Base-by-base conservation (phyloP, 805 yeast genomes). In the Dipodascus geniculatus region DNA sequence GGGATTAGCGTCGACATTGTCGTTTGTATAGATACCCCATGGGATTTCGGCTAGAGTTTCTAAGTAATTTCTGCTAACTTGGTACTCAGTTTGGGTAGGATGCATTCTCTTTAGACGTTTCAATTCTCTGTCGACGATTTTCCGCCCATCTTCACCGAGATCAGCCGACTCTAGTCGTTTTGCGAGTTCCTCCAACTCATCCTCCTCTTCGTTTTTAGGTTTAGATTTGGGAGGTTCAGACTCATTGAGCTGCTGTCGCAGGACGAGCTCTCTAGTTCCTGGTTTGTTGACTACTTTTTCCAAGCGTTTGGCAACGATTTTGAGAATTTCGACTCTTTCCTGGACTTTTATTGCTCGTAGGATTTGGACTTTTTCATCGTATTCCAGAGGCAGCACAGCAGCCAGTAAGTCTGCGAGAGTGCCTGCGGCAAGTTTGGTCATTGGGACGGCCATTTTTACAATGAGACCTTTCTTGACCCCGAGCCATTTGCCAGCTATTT, bases 21-120 rank as follows among this genome's bases (percentile, higher is more conserved):
- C 65, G 47, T 63, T 59, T 23, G 57, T 60, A 17, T 47, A 42
- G 8, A 57, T 51, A 33, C 56, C 53, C 74, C 74, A 71, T 11
- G 75, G 75, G 8, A 71, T 56, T 50, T 71, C 74, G 4, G 68
- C 58, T 20, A 71, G 51, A 4, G 71, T 65, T 52, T 72, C 74
- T n/a, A 71, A 63, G 52, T 70, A 71, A 2, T 67, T 71, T 22
- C 74, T 65, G 52, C 69, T 61, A 16, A 71, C 74, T 49, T 71
- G 73, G 55, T 70, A 70, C 57, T 71, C 75, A 0, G 75, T 72
- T 54, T 70, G 73, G 22, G 68, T 58, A 1, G 72, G 65, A 24
- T 66, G 68, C 70, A 70, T 68, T n/a, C 72, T 62, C 53, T 65
- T 60, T 48, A 72, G 55, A 3, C 73, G 66, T 51, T 62, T 62